phyloP scores from a whole-genome alignment of 441 rosid genomes.

The Brassica balearica region DNA sequence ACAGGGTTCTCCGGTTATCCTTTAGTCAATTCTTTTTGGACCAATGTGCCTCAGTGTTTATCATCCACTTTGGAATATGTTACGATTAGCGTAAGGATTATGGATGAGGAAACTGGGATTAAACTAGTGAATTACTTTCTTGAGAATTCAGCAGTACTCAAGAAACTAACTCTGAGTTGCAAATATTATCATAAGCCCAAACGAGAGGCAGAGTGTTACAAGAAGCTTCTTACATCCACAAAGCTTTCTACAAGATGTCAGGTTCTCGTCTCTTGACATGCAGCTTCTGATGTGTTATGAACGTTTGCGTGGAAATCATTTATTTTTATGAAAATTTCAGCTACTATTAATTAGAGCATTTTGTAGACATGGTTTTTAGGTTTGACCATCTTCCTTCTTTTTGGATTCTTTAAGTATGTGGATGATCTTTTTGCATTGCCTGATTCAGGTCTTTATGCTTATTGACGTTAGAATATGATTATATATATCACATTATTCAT shows the following conservation, averaged over 20 bases:
- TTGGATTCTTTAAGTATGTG: not conserved
- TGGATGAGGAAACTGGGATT: not conserved
- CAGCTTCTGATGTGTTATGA: not conserved
- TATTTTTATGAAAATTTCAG: not conserved
- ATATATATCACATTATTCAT: not conserved
- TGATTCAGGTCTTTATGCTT: not conserved
- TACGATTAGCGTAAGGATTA: not conserved
- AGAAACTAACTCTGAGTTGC: not conserved
- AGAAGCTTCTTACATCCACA: constrained; percentile 6
- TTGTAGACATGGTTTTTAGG: not conserved
- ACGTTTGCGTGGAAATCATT: not conserved
- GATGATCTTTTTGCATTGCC: not conserved
- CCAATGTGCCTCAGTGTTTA: not conserved
- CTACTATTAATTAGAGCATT: not conserved
- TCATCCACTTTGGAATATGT: not conserved
- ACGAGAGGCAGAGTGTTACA: constrained; percentile 5
- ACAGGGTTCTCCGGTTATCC: not conserved
- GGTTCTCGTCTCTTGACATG: constrained; percentile 3
- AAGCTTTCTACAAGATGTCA: not conserved
- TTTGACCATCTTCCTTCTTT: not conserved
- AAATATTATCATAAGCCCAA: not conserved
- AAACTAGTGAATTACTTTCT: constrained; percentile 1
- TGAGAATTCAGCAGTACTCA: not conserved
- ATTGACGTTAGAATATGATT: not conserved
- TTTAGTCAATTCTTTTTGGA: not conserved